phyloP scores from a whole-genome alignment of 305 asterid species.

The Fraxinus xanthoxyloides region DNA sequence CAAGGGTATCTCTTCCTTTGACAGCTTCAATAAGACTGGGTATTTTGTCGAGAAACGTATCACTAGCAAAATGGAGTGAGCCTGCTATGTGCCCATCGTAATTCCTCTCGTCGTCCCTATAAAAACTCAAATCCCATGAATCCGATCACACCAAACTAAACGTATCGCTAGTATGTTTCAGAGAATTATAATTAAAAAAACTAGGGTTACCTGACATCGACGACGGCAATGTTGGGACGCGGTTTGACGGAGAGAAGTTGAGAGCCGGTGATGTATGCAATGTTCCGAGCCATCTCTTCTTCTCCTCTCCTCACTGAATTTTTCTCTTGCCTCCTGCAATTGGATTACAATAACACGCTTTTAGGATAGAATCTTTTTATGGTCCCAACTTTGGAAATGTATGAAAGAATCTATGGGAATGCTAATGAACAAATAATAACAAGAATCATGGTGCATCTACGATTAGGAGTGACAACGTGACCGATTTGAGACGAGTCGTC shows the following conservation, averaged over 20 bases:
- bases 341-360: neutral
- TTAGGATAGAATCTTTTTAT: neutral
- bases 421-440: too few species aligned
- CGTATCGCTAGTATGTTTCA: neutral
- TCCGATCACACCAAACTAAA: neutral
- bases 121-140: neutral
- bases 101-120: constrained; percentile 88
- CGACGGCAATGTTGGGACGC: constrained; percentile 66
- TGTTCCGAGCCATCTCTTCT: constrained; percentile 53
- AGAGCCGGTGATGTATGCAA: constrained; percentile 69
- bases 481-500: too few species aligned
- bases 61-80: constrained; percentile 84
- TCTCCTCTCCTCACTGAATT: constrained; percentile 2
- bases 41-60: constrained; percentile 58
- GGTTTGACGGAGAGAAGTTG: constrained; percentile 61
- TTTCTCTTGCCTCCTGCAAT: neutral
- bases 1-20: constrained; percentile 76
- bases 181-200: neutral
- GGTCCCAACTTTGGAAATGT: too few species aligned
- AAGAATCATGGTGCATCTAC: too few species aligned
- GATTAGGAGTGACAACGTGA: too few species aligned
- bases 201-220: constrained; percentile 66
- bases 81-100: constrained; percentile 89
- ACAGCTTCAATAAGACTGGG: constrained; percentile 66
- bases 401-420: too few species aligned